A percentile compares a stretch with the other conserved stretches of the same genome.
Conservation (phyloP, 345 rosid species). For the Toxicodendron radicans region DNA sequence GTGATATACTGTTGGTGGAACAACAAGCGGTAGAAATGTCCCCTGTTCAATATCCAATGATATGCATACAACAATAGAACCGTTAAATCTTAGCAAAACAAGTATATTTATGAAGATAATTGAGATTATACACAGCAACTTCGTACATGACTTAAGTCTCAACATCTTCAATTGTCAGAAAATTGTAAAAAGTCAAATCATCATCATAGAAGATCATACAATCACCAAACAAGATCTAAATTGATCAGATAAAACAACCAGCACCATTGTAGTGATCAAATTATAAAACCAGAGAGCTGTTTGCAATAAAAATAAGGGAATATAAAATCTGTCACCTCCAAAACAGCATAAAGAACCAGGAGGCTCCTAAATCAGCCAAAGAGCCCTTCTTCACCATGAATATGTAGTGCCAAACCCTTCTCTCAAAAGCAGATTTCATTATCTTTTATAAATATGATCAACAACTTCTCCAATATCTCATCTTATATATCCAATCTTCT, state of each 20-base stretch:
- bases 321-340: background rate
- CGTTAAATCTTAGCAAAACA: constrained; percentile 1
- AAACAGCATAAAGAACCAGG: background rate
- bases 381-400: background rate
- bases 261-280: background rate
- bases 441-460: background rate
- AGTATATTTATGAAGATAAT: constrained; percentile 4
- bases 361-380: background rate
- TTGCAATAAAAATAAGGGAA: background rate
- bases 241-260: background rate
- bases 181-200: background rate
- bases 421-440: background rate
- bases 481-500: background rate
- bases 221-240: background rate
- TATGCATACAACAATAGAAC: constrained; percentile 4
- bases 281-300: background rate
- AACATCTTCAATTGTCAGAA: background rate
- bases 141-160: constrained; percentile 6
- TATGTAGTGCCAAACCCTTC: background rate
- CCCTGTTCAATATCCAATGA: constrained; percentile 55
- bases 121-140: background rate
- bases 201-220: background rate
- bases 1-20: constrained; percentile 84
- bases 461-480: background rate
- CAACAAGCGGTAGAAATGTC: constrained; percentile 80